These are phyloP conservation scores for Hydnomerulius pinastri DNA, from an alignment of 768 basidiomycete species.

Conservation along the genomic window DNA sequence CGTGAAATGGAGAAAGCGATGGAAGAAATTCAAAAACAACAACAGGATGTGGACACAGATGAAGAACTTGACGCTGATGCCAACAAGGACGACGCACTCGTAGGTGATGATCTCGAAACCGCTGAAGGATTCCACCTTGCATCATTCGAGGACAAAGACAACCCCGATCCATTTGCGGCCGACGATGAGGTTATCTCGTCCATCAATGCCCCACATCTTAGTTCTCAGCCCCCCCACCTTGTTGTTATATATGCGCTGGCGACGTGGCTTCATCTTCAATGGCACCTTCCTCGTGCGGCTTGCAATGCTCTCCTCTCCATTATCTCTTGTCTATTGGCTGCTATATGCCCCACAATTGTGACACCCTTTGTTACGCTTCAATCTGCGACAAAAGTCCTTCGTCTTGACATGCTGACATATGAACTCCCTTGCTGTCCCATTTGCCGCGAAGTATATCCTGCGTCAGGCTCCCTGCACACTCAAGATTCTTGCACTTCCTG, in stretches of 20 bases:
- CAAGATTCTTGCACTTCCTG: too few species aligned
- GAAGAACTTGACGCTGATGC: not conserved
- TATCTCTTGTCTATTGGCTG: conserved; percentile 11
- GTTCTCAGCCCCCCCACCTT: conserved; percentile 6
- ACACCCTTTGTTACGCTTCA: conserved; percentile 19
- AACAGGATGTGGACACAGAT: too few species aligned
- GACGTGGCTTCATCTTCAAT: conserved; percentile 29
- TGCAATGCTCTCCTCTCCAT: conserved; percentile 22
- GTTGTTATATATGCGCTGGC: conserved; percentile 25
- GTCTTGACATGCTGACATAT: conserved; percentile 15
- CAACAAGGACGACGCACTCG: not conserved
- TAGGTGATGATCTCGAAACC: too few species aligned
- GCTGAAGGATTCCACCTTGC: too few species aligned
- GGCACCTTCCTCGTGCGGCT: conserved; percentile 25
- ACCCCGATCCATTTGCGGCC: not conserved
- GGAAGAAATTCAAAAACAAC: not conserved
- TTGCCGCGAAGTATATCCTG: too few species aligned
- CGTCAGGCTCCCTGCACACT: too few species aligned
- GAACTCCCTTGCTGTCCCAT: too few species aligned
- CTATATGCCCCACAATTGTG: conserved; percentile 7
- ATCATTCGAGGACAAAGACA: not conserved
- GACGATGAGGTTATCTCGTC: not conserved
- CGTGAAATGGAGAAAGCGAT: not conserved
- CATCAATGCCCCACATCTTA: not conserved
- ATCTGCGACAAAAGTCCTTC: conserved; percentile 12